A percentile compares a stretch with the other conserved stretches of the same genome.
Evolutionary conservation across 192 early-diverging fungal species (phyloP).

Genomic region (Podila clonocystis): DNA sequence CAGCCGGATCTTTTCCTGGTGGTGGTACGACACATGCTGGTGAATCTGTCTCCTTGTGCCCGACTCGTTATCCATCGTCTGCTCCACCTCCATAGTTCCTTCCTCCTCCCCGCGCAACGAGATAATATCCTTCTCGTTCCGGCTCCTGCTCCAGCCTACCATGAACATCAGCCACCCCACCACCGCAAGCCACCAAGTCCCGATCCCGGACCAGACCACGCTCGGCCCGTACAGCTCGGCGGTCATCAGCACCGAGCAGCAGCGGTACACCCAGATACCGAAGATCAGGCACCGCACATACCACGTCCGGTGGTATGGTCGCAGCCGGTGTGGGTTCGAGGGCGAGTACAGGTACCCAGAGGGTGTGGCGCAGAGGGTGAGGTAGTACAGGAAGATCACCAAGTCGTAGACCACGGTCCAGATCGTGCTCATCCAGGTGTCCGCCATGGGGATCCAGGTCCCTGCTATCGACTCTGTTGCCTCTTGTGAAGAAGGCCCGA

Average conservation of each 20-base stretch:
- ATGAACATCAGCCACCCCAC: constrained; percentile 50
- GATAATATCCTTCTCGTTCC: constrained; percentile 38
- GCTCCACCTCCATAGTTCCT: background rate
- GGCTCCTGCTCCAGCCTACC: constrained; percentile 44
- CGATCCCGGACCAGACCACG: constrained; percentile 48
- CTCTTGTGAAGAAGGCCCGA: background rate
- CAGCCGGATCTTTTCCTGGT: background rate
- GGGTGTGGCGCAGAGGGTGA: constrained; percentile 42
- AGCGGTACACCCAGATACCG: constrained; percentile 50
- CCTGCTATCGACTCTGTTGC: constrained; percentile 11
- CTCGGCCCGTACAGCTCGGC: constrained; percentile 47
- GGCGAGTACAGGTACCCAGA: constrained; percentile 49
- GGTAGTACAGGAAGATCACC: constrained; percentile 47
- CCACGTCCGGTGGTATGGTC: constrained; percentile 50
- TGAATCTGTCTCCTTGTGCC: too few relatives aligned
- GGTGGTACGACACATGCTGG: background rate
- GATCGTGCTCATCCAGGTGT: constrained; percentile 60
- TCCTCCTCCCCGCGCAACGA: constrained; percentile 23
- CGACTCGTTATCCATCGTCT: too few relatives aligned
- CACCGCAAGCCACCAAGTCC: constrained; percentile 37
- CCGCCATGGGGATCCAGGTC: constrained; percentile 61
- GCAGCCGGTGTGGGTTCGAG: constrained; percentile 36
- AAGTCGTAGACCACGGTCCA: constrained; percentile 44
- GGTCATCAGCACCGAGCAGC: constrained; percentile 46
- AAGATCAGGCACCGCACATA: constrained; percentile 47